These are phyloP conservation scores for Desmodesmus armatus DNA, from an alignment of 139 green algal species.

Conservation along the genomic window DNA sequence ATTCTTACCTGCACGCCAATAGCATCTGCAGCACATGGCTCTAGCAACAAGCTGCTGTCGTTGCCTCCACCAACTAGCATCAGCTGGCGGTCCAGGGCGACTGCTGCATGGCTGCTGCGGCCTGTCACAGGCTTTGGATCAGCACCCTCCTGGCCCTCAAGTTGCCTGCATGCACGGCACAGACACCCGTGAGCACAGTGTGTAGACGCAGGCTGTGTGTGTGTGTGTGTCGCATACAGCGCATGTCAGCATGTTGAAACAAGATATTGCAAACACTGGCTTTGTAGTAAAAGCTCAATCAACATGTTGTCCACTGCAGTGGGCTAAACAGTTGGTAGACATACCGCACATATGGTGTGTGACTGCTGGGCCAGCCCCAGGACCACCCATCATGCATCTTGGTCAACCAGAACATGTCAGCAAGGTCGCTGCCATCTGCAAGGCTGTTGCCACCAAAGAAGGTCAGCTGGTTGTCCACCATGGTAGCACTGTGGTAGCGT, in stretches of 20 bases:
- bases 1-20: constrained; percentile 7
- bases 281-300: background rate
- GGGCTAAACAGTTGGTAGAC: background rate
- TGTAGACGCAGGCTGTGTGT: too few relatives aligned
- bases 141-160: background rate
- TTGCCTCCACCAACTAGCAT: constrained; percentile 75
- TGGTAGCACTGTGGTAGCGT: constrained; percentile 53
- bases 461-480: constrained; percentile 59
- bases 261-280: too few relatives aligned
- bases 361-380: constrained; percentile 61
- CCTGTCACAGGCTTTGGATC: constrained; percentile 31
- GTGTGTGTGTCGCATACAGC: too few relatives aligned
- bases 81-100: constrained; percentile 65
- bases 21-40: constrained; percentile 40
- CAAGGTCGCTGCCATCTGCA: constrained; percentile 65
- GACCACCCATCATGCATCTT: constrained; percentile 63
- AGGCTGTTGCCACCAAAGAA: constrained; percentile 76
- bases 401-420: constrained; percentile 69
- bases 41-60: constrained; percentile 61
- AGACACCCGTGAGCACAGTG: background rate
- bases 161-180: constrained; percentile 6
- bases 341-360: constrained; percentile 60
- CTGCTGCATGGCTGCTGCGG: constrained; percentile 56
- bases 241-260: background rate
- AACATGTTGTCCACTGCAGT: background rate